Evolutionary conservation across 305 asterid genomes (phyloP).

Genomic region (Rubia peregrina): DNA sequence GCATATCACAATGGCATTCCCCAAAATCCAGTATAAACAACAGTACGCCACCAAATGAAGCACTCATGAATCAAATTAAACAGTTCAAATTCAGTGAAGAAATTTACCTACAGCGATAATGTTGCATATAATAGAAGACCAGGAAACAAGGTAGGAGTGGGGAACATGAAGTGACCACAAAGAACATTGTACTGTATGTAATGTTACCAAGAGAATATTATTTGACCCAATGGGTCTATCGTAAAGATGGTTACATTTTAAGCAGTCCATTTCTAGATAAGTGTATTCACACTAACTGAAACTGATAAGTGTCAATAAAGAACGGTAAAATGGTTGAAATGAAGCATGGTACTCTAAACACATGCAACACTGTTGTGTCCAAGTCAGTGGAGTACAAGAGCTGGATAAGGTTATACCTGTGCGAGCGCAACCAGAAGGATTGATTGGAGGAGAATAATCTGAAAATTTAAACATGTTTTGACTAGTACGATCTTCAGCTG

Average conservation of each 20-base stretch:
- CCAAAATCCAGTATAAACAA: neutral
- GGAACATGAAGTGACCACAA: neutral
- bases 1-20: neutral
- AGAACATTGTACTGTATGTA: neutral
- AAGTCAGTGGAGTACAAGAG: neutral
- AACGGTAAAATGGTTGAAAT: neutral
- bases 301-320: neutral
- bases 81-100: neutral
- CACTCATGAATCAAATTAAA: neutral
- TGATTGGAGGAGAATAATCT: slow-evolving; percentile 57
- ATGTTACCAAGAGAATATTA: neutral
- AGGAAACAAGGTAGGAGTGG: neutral
- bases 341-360: neutral
- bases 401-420: slow-evolving; percentile 39
- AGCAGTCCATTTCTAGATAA: neutral
- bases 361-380: neutral
- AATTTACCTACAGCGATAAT: neutral
- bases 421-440: slow-evolving; percentile 95
- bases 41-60: neutral
- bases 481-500: slow-evolving; percentile 40
- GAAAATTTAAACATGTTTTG: slow-evolving; percentile 41
- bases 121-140: neutral
- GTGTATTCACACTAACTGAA: neutral
- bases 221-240: neutral
- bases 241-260: neutral